Evolutionary conservation across 495 filamentous ascomycete species (phyloP).

Genomic region (Pyrenopolyporus hunteri): DNA sequence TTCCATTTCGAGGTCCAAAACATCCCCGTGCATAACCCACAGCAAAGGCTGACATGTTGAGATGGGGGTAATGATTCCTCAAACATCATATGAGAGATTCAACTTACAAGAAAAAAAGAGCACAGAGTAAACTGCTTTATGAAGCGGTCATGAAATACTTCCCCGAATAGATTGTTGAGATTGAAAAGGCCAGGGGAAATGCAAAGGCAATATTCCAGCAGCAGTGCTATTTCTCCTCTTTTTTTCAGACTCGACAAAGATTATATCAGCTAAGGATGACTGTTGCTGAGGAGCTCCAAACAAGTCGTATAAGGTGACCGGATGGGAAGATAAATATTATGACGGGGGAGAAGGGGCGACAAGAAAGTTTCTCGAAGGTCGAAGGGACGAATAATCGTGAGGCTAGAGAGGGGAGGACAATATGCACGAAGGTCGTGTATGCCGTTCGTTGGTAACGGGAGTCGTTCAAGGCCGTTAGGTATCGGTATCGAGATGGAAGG

Average conservation of each 20-base stretch:
- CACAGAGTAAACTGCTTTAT: slow-evolving; percentile 14
- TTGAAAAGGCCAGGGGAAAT: slow-evolving; percentile 15
- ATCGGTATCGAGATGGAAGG: slow-evolving; percentile 17
- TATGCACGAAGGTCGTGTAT: slow-evolving; percentile 22
- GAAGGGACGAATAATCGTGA: neutral
- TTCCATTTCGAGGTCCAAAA: slow-evolving; percentile 6
- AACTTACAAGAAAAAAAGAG: slow-evolving; percentile 33
- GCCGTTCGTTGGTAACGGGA: slow-evolving; percentile 15
- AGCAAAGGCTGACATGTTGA: slow-evolving; percentile 30
- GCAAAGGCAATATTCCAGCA: slow-evolving; percentile 48
- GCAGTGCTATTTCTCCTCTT: slow-evolving; percentile 28
- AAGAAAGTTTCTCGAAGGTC: neutral
- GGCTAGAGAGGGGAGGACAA: neutral
- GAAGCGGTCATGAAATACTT: slow-evolving; percentile 12
- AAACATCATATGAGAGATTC: neutral
- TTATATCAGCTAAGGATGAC: slow-evolving; percentile 12
- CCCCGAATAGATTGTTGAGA: slow-evolving; percentile 12
- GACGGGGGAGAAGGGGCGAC: neutral
- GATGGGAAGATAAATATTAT: neutral
- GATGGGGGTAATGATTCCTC: slow-evolving; percentile 18
- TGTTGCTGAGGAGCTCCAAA: neutral
- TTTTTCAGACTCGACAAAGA: slow-evolving; percentile 18
- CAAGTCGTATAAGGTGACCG: neutral
- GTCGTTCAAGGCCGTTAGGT: slow-evolving; percentile 12
- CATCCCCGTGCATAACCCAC: slow-evolving; percentile 26